A percentile compares a stretch with the other conserved stretches of the same genome.
These are phyloP conservation scores for Penicillium steckii DNA, from an alignment of 495 filamentous ascomycete genomes.

Conservation along the genomic window DNA sequence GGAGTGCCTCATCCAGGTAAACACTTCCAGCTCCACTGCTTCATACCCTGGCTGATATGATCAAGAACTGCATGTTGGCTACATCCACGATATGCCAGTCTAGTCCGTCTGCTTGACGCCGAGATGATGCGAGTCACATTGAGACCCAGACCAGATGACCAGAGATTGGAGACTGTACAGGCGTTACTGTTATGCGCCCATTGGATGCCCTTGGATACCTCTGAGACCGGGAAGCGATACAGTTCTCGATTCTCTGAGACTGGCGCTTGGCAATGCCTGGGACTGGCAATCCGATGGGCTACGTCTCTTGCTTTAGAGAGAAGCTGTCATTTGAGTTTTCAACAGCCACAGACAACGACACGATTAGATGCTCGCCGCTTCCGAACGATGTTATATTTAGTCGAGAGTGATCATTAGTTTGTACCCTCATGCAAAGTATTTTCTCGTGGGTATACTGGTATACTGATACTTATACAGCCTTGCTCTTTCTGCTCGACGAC, in stretches of 20 bases:
- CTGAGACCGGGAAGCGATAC: not conserved
- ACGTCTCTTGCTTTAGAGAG: not conserved
- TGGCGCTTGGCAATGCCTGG: slow-evolving; percentile 5
- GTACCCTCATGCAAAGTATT: not conserved
- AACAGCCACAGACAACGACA: not conserved
- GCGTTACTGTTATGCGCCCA: slow-evolving; percentile 2
- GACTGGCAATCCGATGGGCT: slow-evolving; percentile 1
- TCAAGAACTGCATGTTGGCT: not conserved
- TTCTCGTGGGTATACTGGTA: no score
- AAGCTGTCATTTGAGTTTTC: slow-evolving; percentile 1
- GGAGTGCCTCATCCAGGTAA: slow-evolving; percentile 4
- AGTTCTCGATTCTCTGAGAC: slow-evolving; percentile 3
- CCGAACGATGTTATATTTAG: slow-evolving; percentile 5
- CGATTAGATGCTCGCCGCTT: not conserved
- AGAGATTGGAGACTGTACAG: slow-evolving; percentile 1
- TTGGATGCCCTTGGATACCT: slow-evolving; percentile 5
- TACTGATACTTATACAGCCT: not conserved
- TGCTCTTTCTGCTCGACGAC: slow-evolving; percentile 1
- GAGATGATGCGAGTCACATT: slow-evolving; percentile 4
- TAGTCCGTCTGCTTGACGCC: slow-evolving; percentile 1
- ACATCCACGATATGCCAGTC: not conserved
- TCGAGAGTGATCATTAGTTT: slow-evolving; percentile 6
- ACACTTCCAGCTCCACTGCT: no score
- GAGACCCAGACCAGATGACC: not conserved
- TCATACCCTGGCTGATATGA: not conserved